These are phyloP conservation scores for Polyporus arcularius DNA, from an alignment of 768 basidiomycete genomes.

Conservation along the genomic window DNA sequence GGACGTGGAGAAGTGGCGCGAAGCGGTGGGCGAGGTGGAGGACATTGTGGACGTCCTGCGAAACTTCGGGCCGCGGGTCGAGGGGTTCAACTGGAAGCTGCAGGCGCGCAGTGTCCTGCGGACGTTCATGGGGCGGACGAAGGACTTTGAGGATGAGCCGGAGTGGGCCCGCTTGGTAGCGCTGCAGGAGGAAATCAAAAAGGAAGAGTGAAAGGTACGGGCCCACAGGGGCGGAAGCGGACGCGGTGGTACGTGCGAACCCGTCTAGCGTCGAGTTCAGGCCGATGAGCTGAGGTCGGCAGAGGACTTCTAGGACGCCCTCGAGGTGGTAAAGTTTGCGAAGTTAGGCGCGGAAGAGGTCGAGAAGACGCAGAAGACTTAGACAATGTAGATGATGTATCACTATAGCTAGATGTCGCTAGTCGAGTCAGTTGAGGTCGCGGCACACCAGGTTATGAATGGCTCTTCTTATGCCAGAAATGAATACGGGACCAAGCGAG, in stretches of 20 bases:
- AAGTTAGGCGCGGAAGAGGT: conserved; percentile 9
- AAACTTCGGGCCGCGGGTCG: conserved; percentile 77
- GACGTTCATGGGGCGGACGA: conserved; percentile 86
- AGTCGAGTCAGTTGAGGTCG: conserved; percentile 14
- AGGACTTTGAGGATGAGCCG: conserved; percentile 84
- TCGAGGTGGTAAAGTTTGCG: conserved; percentile 13
- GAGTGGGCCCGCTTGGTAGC: conserved; percentile 75
- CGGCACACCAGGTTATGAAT: conserved; percentile 3
- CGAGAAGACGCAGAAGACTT: conserved; percentile 3
- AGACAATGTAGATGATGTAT: conserved; percentile 9
- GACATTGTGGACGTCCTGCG: conserved; percentile 82
- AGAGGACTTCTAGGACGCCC: conserved; percentile 10
- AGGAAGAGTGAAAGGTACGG: conserved; percentile 19
- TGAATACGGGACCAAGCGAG: conserved; percentile 20
- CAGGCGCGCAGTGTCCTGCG: conserved; percentile 86
- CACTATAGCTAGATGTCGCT: conserved; percentile 8
- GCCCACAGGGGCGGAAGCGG: conserved; percentile 1
- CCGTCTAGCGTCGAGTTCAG: too few species aligned
- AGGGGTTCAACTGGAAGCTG: conserved; percentile 71
- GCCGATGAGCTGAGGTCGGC: conserved; percentile 25
- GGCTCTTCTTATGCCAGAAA: conserved; percentile 8
- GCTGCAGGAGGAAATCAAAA: conserved; percentile 56
- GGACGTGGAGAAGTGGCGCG: conserved; percentile 68
- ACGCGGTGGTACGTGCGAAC: conserved; percentile 8
- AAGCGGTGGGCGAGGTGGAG: conserved; percentile 76